Evolutionary conservation across 768 basidiomycete genomes (phyloP).

Genomic region (Lactarius psammicola): DNA sequence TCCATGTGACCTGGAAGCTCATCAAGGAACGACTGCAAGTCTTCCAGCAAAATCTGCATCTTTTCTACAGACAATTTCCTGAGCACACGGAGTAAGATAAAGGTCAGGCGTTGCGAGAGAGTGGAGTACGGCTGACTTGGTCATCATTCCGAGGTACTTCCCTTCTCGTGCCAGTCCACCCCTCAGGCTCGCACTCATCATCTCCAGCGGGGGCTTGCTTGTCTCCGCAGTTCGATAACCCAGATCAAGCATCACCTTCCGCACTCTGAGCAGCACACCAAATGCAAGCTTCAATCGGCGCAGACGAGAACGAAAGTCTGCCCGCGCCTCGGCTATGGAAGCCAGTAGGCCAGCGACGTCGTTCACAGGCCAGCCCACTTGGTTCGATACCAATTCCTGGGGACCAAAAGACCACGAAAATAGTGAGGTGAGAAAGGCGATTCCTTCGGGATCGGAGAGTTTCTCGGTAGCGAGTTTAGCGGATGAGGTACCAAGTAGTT

Average conservation of each 20-base stretch:
- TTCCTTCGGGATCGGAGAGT: conserved; percentile 31
- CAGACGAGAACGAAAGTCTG: conserved; percentile 36
- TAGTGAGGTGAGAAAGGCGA: conserved; percentile 38
- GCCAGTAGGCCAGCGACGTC: conserved; percentile 37
- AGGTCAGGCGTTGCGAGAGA: not conserved
- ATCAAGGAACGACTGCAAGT: conserved; percentile 42
- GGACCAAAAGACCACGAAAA: conserved; percentile 27
- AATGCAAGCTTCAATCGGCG: conserved; percentile 48
- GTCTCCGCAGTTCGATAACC: conserved; percentile 40
- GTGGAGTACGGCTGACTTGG: conserved; percentile 42
- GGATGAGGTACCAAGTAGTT: conserved; percentile 22
- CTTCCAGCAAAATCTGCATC: conserved; percentile 41
- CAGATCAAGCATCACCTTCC: conserved; percentile 43
- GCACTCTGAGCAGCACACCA: conserved; percentile 44
- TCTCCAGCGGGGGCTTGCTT: conserved; percentile 33
- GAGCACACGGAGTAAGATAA: conserved; percentile 11
- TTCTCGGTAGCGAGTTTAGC: not conserved
- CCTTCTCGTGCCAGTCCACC: conserved; percentile 45
- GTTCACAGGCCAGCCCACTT: conserved; percentile 32
- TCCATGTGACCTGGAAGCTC: conserved; percentile 27
- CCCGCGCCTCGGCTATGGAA: conserved; percentile 41
- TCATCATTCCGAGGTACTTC: conserved; percentile 46
- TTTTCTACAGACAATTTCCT: conserved; percentile 45
- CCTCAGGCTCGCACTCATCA: conserved; percentile 47
- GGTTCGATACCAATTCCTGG: conserved; percentile 16